A percentile compares a stretch with the other conserved stretches of the same genome.
Conservation (phyloP, 1,139 yeast genomes). For the Pichia kudriavzevii region DNA sequence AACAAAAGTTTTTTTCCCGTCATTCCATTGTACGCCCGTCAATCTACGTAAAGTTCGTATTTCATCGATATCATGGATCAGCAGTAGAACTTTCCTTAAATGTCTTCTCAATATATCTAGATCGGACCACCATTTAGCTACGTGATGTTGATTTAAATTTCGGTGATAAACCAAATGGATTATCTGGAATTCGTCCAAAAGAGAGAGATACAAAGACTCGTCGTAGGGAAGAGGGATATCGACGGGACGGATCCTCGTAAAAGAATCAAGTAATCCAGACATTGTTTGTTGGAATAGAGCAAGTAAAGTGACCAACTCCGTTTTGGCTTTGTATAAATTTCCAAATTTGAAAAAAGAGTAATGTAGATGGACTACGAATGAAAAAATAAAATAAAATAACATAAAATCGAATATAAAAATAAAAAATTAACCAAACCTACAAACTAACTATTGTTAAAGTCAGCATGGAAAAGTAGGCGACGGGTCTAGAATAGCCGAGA, state of each 20-base stretch:
- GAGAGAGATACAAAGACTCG: conserved; percentile 5
- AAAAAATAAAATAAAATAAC: too few relatives aligned
- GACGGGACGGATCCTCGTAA: conserved; percentile 4
- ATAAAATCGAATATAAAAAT: too few relatives aligned
- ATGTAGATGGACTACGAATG: too few relatives aligned
- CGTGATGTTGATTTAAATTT: conserved; percentile 71
- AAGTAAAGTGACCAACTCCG: not conserved
- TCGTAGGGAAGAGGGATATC: conserved; percentile 4
- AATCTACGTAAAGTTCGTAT: conserved; percentile 10
- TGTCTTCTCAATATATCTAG: conserved; percentile 58
- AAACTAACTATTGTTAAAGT: too few relatives aligned
- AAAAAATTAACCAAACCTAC: too few relatives aligned
- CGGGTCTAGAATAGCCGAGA: too few relatives aligned
- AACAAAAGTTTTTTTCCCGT: conserved; percentile 5
- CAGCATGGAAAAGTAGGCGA: too few relatives aligned
- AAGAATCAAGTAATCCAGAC: conserved; percentile 5
- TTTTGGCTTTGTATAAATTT: too few relatives aligned
- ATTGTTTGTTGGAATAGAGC: too few relatives aligned
- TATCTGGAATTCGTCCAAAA: conserved; percentile 46
- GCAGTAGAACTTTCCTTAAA: conserved; percentile 35
- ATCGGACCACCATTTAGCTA: conserved; percentile 68
- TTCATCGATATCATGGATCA: conserved; percentile 22
- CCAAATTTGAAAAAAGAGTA: too few relatives aligned
- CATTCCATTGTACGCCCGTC: conserved; percentile 8
- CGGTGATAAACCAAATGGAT: conserved; percentile 61